phyloP scores from a whole-genome alignment of 2,329 filamentous ascomycete genomes.

The Penicillium occitanis region DNA sequence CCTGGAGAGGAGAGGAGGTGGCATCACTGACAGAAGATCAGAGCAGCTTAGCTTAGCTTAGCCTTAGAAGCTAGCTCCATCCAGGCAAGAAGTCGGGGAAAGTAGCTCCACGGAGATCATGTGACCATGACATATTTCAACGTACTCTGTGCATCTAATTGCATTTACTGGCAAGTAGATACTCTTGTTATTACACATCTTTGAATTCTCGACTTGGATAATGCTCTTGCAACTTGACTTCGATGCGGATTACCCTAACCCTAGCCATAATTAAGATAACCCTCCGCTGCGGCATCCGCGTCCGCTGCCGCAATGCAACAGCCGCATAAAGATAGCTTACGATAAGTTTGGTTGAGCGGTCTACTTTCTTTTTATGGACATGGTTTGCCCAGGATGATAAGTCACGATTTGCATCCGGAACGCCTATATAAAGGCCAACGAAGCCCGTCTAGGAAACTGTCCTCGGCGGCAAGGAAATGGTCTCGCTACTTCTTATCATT shows the following conservation, averaged over 20 bases:
- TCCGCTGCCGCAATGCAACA: background rate
- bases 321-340: background rate
- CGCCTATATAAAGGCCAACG: background rate
- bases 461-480: background rate
- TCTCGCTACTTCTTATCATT: background rate
- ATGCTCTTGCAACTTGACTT: background rate
- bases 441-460: background rate
- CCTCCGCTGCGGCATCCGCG: background rate
- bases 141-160: background rate
- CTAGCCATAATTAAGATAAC: background rate
- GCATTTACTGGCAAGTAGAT: background rate
- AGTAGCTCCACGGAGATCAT: background rate
- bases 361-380: background rate
- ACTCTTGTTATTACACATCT: background rate
- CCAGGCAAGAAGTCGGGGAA: background rate
- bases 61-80: background rate
- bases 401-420: background rate
- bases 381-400: background rate
- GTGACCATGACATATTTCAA: conserved; percentile 5
- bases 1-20: conserved; percentile 8
- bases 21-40: background rate
- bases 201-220: background rate
- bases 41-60: background rate
- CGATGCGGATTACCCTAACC: background rate
- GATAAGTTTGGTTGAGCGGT: background rate